Evolutionary conservation across 2,329 filamentous ascomycete genomes (phyloP).

Genomic region (Grosmannia huntii): DNA sequence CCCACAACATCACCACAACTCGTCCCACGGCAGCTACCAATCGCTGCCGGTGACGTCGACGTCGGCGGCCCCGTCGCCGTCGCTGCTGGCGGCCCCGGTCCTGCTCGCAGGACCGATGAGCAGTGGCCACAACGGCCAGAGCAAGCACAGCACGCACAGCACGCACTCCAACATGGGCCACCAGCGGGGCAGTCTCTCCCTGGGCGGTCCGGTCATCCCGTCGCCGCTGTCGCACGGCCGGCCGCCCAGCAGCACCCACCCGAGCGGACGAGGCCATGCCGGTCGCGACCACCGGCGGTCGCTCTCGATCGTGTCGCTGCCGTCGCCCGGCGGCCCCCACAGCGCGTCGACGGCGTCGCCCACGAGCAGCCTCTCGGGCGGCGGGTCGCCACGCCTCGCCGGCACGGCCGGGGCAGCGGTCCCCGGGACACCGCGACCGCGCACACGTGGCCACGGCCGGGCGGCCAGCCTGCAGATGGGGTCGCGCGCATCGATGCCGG

Average conservation of each 20-base stretch:
- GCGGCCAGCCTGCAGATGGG: constrained; percentile 73
- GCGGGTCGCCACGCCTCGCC: constrained; percentile 19
- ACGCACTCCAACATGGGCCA: no score
- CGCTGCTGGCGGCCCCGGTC: no score
- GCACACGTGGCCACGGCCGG: constrained; percentile 54
- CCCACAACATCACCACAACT: no score
- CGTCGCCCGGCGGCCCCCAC: constrained; percentile 28
- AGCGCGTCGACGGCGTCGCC: constrained; percentile 21
- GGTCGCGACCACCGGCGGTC: constrained; percentile 49
- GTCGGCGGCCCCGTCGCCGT: no score
- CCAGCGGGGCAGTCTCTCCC: constrained; percentile 12
- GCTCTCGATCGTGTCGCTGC: constrained; percentile 71
- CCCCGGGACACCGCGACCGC: constrained; percentile 27
- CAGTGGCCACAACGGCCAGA: no score
- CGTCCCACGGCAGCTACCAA: no score
- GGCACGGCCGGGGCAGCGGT: constrained; percentile 10
- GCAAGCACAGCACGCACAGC: constrained; percentile 1
- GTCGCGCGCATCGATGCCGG: constrained; percentile 27
- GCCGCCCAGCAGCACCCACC: neutral
- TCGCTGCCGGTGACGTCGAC: no score
- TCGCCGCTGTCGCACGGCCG: neutral
- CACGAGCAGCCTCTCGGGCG: constrained; percentile 19
- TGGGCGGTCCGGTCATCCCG: constrained; percentile 8
- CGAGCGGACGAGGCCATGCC: neutral
- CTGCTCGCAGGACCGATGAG: neutral